Conservation (phyloP, 2,329 filamentous ascomycete species). For the Talaromyces amestolkiae region DNA sequence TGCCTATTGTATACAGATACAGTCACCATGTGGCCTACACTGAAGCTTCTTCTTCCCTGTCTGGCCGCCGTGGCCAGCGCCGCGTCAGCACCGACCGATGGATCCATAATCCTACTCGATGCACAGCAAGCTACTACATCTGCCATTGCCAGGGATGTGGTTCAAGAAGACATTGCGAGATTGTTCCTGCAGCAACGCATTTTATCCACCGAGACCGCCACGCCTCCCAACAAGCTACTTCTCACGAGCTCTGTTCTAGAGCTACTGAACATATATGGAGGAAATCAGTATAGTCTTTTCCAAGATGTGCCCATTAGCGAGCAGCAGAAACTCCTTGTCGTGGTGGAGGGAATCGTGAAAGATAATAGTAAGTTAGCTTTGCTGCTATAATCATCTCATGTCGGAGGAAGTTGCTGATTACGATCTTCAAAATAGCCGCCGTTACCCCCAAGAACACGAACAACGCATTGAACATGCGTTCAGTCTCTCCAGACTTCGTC, state of each 20-base stretch:
- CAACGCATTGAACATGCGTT: constrained; percentile 19
- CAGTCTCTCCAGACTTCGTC: constrained; percentile 20
- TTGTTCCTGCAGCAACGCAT: constrained; percentile 48
- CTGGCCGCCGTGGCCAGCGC: constrained; percentile 28
- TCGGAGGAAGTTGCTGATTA: constrained; percentile 1
- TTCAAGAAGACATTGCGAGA: constrained; percentile 35
- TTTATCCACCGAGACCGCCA: constrained; percentile 50
- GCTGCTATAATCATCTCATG: not conserved
- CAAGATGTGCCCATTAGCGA: constrained; percentile 18
- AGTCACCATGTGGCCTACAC: constrained; percentile 29
- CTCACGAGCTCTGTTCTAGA: constrained; percentile 52
- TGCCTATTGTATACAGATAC: not conserved
- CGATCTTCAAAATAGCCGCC: constrained; percentile 19
- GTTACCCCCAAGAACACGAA: constrained; percentile 18
- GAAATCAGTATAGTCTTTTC: constrained; percentile 53
- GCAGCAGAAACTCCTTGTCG: constrained; percentile 34
- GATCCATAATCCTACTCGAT: constrained; percentile 36
- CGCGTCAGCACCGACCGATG: constrained; percentile 29
- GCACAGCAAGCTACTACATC: constrained; percentile 6
- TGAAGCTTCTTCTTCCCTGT: constrained; percentile 29
- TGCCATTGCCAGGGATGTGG: constrained; percentile 9
- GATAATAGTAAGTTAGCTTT: constrained; percentile 53
- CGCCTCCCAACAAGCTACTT: constrained; percentile 26
- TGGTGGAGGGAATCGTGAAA: constrained; percentile 58
- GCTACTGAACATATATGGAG: constrained; percentile 61